phyloP scores from a whole-genome alignment of 1,284 basidiomycete species.

The Gastroboletus turbinatus region DNA sequence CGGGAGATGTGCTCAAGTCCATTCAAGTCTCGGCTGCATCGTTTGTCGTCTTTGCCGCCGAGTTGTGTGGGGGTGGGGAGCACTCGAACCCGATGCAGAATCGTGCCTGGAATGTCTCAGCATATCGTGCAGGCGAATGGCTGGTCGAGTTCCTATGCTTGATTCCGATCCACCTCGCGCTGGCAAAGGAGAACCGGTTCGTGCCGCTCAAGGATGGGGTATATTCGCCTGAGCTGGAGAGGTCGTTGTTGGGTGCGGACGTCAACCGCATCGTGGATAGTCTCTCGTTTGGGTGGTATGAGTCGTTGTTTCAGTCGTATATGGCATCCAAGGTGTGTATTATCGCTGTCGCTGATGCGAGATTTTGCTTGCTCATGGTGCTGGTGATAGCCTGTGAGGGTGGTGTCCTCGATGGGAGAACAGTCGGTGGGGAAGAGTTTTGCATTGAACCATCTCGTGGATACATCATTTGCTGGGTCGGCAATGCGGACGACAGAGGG shows the following conservation, averaged over 20 bases:
- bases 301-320: slow-evolving; percentile 62
- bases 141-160: slow-evolving; percentile 59
- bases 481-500: slow-evolving; percentile 69
- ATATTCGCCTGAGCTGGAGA: slow-evolving; percentile 48
- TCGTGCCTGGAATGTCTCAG: slow-evolving; percentile 34
- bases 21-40: slow-evolving; percentile 30
- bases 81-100: background rate
- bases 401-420: slow-evolving; percentile 69
- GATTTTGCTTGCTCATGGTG: slow-evolving; percentile 18
- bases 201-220: slow-evolving; percentile 61
- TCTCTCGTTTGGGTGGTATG: slow-evolving; percentile 65
- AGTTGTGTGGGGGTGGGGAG: slow-evolving; percentile 12
- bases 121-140: slow-evolving; percentile 58
- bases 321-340: slow-evolving; percentile 51
- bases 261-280: slow-evolving; percentile 56
- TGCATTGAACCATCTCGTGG: slow-evolving; percentile 58
- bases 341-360: accelerated
- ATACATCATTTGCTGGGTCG: slow-evolving; percentile 65
- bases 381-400: slow-evolving; percentile 51
- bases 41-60: slow-evolving; percentile 22
- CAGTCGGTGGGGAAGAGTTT: slow-evolving; percentile 67
- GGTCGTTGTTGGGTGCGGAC: slow-evolving; percentile 54
- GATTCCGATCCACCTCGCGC: slow-evolving; percentile 62
- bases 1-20: slow-evolving; percentile 40
- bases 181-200: slow-evolving; percentile 58